phyloP scores from a whole-genome alignment of 495 filamentous ascomycete species.

The Neurospora sp. region DNA sequence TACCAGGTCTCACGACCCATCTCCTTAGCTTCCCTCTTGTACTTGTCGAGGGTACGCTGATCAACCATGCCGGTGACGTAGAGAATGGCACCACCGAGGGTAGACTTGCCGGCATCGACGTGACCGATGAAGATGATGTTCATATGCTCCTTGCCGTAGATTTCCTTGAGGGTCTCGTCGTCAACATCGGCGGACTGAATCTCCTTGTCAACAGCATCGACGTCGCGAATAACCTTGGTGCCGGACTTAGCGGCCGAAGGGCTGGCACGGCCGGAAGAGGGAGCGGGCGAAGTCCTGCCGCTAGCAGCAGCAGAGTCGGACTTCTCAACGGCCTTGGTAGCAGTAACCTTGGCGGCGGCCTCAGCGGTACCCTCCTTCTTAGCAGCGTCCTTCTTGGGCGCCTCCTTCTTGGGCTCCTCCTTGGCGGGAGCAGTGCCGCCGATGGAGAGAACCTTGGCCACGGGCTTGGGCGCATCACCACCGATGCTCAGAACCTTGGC shows the following conservation, averaged over 20 bases:
- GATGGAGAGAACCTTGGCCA: slow-evolving; percentile 61
- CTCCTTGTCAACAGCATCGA: slow-evolving; percentile 75
- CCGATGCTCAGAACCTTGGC: slow-evolving; percentile 40
- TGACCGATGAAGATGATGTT: slow-evolving; percentile 98
- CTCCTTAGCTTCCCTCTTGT: slow-evolving; percentile 92
- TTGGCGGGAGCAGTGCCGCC: slow-evolving; percentile 36
- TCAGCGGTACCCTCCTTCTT: slow-evolving; percentile 38
- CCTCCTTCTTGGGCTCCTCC: slow-evolving; percentile 20
- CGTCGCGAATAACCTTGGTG: slow-evolving; percentile 52
- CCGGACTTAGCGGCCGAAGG: slow-evolving; percentile 46
- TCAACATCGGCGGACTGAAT: slow-evolving; percentile 78
- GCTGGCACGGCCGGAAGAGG: slow-evolving; percentile 68
- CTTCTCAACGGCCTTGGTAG: slow-evolving; percentile 70
- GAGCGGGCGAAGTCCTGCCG: slow-evolving; percentile 65
- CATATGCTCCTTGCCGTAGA: slow-evolving; percentile 97
- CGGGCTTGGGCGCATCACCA: slow-evolving; percentile 36
- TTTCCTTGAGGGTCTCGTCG: slow-evolving; percentile 81
- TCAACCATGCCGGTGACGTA: slow-evolving; percentile 98
- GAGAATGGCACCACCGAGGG: slow-evolving; percentile 83
- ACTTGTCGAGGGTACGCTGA: slow-evolving; percentile 95
- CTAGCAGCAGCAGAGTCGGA: slow-evolving; percentile 64
- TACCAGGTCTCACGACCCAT: slow-evolving; percentile 97
- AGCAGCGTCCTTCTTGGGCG: slow-evolving; percentile 27
- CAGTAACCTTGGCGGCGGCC: slow-evolving; percentile 48
- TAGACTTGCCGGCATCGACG: slow-evolving; percentile 96